Base-by-base conservation (phyloP, 2,329 filamentous ascomycete species). In the Apiospora kogelbergensis region DNA sequence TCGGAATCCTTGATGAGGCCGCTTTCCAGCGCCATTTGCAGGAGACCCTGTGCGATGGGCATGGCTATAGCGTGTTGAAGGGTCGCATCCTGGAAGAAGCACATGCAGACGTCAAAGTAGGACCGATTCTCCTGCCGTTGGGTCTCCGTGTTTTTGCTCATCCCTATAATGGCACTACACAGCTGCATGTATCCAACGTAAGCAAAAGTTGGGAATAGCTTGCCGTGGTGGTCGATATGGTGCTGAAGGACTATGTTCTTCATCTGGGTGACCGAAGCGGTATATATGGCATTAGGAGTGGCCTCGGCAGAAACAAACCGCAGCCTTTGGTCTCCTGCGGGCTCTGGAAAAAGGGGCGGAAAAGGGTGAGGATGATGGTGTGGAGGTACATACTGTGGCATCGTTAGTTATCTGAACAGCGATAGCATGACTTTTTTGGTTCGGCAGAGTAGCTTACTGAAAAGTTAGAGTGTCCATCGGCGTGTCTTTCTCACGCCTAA, bases 191-290 rank as follows among this genome's bases (percentile, higher is more conserved):
- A 60, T 9, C 53, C 53, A 5, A 17, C 53, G 6, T n/a, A 60
- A 17, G 53, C 53, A 5, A 37, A 37, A 4, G 3, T n/a, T 7
- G 53, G 13, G 53, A 37, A 37, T 0, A 60, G 30, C 53, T 60
- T 60, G 53, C 20, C 30, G 7, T 26, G 30, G 20, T 10, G 6
- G 13, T 53, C 24, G 13, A 66, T 9, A n/a, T 66, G 44, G 7
- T 33, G 26, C 15, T 46, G 42, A 30, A 66, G 20, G 0, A 66
- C 44, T 4, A 66, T 44, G 30, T 46, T 20, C 20, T 66, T 66
- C 42, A 66, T 44, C n/a, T 66, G 65, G 17, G 40, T 66, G 65
- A 66, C 13, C 3, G 65, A 66, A 30, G 44, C 65, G 9, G 7
- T 10, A 30, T 46, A 53, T 3, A 66, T 40, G 17, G 33, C 13